Base-by-base conservation (phyloP, 2,329 filamentous ascomycete genomes). In the Neoascochyta sp. region DNA sequence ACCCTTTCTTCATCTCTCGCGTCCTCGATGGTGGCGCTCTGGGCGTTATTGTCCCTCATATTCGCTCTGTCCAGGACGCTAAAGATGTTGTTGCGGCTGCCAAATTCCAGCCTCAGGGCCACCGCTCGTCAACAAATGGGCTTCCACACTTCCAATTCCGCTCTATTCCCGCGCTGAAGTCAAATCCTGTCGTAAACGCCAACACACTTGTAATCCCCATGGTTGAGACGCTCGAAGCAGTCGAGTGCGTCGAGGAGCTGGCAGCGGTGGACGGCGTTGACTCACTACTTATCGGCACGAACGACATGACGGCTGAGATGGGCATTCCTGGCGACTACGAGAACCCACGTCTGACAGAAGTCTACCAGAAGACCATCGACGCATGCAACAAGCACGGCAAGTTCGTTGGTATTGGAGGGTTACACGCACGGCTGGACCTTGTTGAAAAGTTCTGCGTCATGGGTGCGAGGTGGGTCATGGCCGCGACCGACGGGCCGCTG, bases 281-380 rank as follows among this genome's bases (percentile, higher is more conserved):
- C 35, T 60, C 50, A 1, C 43, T 71, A 1, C 47, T 71, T 3
- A 60, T 70, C 12, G 67, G 68, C 5, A 63, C 66, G 1, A 70
- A 70, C 27, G 68, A 70, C 33, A 43, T 70, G 27, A 63, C 52
- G 12, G 59, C 63, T 1, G 67, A 70, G 22, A 56, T 70, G 49
- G 67, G 66, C 0, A 67, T 66, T 16, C 63, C 64, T 0, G 65
- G 65, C 2, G 45, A 65, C 23, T 67, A 62, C 31, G 63, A 67
- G 19, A 59, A 63, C 38, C 42, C 54, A 2, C 21, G 41, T 5
- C 22, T 40, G 24, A 36, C 30, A 4, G 36, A 41, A 11, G 7
- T 60, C 0, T 52, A 63, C 5, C 40, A 57, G 21, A 63, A 60
- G 33, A 59, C 57, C 3, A 61, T 65, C 10, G 40, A 43, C 4